Evolutionary conservation across 495 filamentous ascomycete genomes (phyloP).

Genomic region (Durotheca rogersii): DNA sequence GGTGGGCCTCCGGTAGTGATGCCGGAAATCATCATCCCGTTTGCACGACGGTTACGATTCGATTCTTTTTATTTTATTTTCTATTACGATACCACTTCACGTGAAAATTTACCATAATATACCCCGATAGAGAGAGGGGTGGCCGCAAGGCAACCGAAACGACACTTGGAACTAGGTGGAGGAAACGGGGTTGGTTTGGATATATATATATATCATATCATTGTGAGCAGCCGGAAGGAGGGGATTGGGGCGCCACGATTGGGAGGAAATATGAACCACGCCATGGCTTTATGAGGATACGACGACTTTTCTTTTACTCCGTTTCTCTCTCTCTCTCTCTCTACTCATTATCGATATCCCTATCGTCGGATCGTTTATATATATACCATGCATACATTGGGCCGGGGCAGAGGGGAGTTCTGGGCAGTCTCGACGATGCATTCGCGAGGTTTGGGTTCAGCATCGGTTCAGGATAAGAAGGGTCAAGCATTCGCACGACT

Average conservation of each 20-base stretch:
- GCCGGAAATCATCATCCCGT: slow-evolving; percentile 34
- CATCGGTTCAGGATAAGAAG: slow-evolving; percentile 27
- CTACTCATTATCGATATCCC: slow-evolving; percentile 21
- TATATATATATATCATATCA: slow-evolving; percentile 33
- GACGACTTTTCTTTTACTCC: slow-evolving; percentile 32
- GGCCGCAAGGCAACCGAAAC: slow-evolving; percentile 41
- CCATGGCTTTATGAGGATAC: slow-evolving; percentile 35
- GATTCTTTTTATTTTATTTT: slow-evolving; percentile 8
- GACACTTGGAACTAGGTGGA: slow-evolving; percentile 36
- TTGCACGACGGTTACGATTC: slow-evolving; percentile 23
- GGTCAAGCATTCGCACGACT: slow-evolving; percentile 32
- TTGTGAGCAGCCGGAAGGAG: slow-evolving; percentile 10
- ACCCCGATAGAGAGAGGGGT: slow-evolving; percentile 37
- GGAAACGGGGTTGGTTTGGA: slow-evolving; percentile 16
- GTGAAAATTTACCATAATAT: slow-evolving; percentile 20
- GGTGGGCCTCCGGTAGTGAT: slow-evolving; percentile 29
- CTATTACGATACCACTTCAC: slow-evolving; percentile 15
- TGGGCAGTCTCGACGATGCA: slow-evolving; percentile 15
- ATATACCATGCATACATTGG: slow-evolving; percentile 41
- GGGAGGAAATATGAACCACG: slow-evolving; percentile 35
- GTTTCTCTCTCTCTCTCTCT: slow-evolving; percentile 16
- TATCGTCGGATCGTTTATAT: slow-evolving; percentile 29
- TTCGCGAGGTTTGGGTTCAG: slow-evolving; percentile 9
- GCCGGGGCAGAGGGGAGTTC: slow-evolving; percentile 28
- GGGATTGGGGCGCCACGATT: slow-evolving; percentile 18